Percentiles rank a stretch among this genome's conserved stretches.
phyloP scores from a whole-genome alignment of 495 filamentous ascomycete genomes.

The Neurospora sublineolata region DNA sequence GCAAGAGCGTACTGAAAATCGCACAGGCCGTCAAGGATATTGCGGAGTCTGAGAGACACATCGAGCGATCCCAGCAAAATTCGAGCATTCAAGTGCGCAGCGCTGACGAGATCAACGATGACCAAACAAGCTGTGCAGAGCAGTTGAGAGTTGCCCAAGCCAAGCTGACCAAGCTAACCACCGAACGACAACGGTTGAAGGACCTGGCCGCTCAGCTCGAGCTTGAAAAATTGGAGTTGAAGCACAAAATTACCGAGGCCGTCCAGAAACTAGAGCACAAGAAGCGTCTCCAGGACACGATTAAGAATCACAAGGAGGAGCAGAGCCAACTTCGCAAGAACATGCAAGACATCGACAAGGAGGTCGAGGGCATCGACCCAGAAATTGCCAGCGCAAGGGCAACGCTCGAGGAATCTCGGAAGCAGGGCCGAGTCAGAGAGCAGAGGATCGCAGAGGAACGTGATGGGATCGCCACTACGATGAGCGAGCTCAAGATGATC shows the following conservation, averaged over 20 bases:
- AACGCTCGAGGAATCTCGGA: conserved; percentile 61
- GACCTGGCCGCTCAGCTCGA: conserved; percentile 58
- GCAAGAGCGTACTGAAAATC: conserved; percentile 66
- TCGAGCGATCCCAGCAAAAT: conserved; percentile 62
- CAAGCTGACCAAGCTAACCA: conserved; percentile 47
- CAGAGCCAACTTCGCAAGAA: conserved; percentile 55
- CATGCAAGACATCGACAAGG: conserved; percentile 53
- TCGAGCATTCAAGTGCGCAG: conserved; percentile 51
- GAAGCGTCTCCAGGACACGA: conserved; percentile 48
- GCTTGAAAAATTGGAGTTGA: conserved; percentile 56
- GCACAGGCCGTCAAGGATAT: conserved; percentile 61
- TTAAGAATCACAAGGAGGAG: conserved; percentile 59
- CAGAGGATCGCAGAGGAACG: conserved; percentile 62
- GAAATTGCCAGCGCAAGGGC: conserved; percentile 62
- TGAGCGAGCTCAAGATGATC: conserved; percentile 63
- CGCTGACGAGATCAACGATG: conserved; percentile 71
- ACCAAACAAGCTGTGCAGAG: conserved; percentile 57
- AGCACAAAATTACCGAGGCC: conserved; percentile 55
- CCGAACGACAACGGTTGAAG: conserved; percentile 60
- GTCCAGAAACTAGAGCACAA: conserved; percentile 70
- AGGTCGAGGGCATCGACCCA: conserved; percentile 59
- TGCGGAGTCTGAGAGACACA: conserved; percentile 52
- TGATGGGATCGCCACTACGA: conserved; percentile 55
- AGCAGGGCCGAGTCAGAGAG: conserved; percentile 60
- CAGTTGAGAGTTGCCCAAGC: conserved; percentile 51